These are phyloP conservation scores for Penicillium sp. DNA, from an alignment of 2,329 filamentous ascomycete species.

Conservation along the genomic window DNA sequence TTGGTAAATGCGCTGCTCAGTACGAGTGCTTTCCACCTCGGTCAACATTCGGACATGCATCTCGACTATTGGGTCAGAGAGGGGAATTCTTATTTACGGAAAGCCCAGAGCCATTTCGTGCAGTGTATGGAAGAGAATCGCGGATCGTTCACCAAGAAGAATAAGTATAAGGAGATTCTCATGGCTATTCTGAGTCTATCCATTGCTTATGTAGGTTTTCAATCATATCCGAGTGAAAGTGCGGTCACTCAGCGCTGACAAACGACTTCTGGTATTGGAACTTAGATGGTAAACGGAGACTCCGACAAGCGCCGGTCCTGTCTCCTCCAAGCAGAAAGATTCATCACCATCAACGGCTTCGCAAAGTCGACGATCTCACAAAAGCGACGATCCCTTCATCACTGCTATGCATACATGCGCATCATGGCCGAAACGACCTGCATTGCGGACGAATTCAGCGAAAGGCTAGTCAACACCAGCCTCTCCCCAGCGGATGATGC, in stretches of 20 bases:
- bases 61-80: constrained; percentile 3
- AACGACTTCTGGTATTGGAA: too few relatives aligned
- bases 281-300: constrained; percentile 22
- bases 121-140: constrained; percentile 13
- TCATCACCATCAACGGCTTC: constrained; percentile 18
- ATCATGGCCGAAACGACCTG: constrained; percentile 25
- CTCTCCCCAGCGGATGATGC: background rate
- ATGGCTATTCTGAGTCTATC: constrained; percentile 21
- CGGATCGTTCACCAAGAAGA: background rate
- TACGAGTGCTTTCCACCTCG: constrained; percentile 19
- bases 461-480: background rate
- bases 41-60: constrained; percentile 4
- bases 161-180: constrained; percentile 23
- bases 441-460: constrained; percentile 5
- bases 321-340: constrained; percentile 19
- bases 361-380: constrained; percentile 12
- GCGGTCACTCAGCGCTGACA: background rate
- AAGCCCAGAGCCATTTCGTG: constrained; percentile 11
- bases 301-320: constrained; percentile 12
- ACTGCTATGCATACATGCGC: constrained; percentile 26
- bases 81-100: constrained; percentile 10
- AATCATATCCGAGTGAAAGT: too few relatives aligned
- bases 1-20: constrained; percentile 17
- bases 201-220: constrained; percentile 13
- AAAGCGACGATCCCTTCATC: constrained; percentile 21